A percentile compares a stretch with the other conserved stretches of the same genome.
phyloP scores from a whole-genome alignment of 192 early-diverging fungal genomes.

The Dissophora globulifera region DNA sequence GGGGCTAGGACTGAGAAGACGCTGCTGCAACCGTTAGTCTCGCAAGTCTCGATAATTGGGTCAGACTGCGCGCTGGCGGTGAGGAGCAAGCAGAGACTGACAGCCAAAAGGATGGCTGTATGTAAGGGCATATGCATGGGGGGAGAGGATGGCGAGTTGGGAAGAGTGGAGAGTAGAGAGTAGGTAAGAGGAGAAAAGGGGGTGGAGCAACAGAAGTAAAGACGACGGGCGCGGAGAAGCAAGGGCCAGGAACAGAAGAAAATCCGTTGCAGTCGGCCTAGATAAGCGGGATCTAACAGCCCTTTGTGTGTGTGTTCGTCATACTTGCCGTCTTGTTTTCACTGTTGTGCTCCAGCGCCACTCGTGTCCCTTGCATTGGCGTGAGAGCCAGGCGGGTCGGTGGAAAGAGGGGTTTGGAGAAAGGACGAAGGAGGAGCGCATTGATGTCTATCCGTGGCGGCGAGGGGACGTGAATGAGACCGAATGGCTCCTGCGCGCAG shows the following conservation, averaged over 20 bases:
- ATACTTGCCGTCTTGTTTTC: too few species aligned
- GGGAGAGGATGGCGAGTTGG: background rate
- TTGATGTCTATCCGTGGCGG: too few species aligned
- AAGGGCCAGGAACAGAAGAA: conserved; percentile 1
- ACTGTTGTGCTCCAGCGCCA: too few species aligned
- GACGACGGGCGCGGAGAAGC: background rate
- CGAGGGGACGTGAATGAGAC: too few species aligned
- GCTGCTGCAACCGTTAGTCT: conserved; percentile 9
- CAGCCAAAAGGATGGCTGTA: background rate
- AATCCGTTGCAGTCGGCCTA: too few species aligned
- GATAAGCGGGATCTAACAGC: too few species aligned
- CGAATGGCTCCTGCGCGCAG: too few species aligned
- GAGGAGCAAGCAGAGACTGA: conserved; percentile 3
- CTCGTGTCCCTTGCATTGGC: too few species aligned
- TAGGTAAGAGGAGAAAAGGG: background rate
- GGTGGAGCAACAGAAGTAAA: background rate
- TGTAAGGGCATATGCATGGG: background rate
- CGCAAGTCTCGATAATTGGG: conserved; percentile 24
- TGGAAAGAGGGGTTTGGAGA: too few species aligned
- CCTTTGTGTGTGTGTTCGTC: too few species aligned
- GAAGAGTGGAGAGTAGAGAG: background rate
- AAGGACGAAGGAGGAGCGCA: too few species aligned
- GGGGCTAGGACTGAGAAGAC: conserved; percentile 28
- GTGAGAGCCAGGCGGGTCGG: too few species aligned
- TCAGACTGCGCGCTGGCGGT: conserved; percentile 2